Evolutionary conservation across 495 filamentous ascomycete genomes (phyloP).

Genomic region (Aspergillus ellipticus): DNA sequence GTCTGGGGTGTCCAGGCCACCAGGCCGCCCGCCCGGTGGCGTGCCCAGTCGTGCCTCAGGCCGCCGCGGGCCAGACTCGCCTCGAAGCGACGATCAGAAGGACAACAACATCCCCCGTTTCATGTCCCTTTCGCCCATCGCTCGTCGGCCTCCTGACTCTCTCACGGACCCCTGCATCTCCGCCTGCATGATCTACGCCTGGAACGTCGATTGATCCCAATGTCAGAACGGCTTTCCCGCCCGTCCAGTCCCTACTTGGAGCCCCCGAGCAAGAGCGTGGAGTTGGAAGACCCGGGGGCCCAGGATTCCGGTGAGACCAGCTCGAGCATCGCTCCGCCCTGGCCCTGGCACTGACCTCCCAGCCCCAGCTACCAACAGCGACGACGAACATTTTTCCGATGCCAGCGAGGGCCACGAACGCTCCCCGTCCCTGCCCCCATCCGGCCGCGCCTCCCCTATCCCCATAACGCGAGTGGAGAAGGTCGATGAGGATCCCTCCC

Average conservation of each 20-base stretch:
- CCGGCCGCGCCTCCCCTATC: conserved; percentile 50
- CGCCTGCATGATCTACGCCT: conserved; percentile 21
- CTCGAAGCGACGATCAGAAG: conserved; percentile 28
- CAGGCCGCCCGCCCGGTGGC: too few relatives aligned
- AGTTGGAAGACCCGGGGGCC: conserved; percentile 72
- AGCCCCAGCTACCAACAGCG: conserved; percentile 57
- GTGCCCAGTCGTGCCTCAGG: conserved; percentile 27
- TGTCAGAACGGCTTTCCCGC: conserved; percentile 42
- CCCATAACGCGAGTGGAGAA: conserved; percentile 61
- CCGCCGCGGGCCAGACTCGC: conserved; percentile 34
- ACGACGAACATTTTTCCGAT: conserved; percentile 87
- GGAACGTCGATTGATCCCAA: conserved; percentile 21
- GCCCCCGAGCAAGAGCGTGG: conserved; percentile 62
- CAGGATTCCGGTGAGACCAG: conserved; percentile 68
- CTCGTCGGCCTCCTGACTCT: conserved; percentile 6
- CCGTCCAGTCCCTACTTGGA: conserved; percentile 47
- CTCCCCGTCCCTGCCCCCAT: conserved; percentile 29
- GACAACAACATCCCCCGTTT: conserved; percentile 23
- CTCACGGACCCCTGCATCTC: neutral
- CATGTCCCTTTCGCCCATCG: conserved; percentile 12
- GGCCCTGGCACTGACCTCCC: neutral
- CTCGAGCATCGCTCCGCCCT: neutral
- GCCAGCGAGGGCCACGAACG: conserved; percentile 64
- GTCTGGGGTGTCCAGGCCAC: too few relatives aligned
- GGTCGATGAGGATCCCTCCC: conserved; percentile 52